Percentiles rank a stretch among this genome's conserved stretches.
Evolutionary conservation across 2,329 filamentous ascomycete genomes (phyloP).

Genomic region (Botrytis galanthina): DNA sequence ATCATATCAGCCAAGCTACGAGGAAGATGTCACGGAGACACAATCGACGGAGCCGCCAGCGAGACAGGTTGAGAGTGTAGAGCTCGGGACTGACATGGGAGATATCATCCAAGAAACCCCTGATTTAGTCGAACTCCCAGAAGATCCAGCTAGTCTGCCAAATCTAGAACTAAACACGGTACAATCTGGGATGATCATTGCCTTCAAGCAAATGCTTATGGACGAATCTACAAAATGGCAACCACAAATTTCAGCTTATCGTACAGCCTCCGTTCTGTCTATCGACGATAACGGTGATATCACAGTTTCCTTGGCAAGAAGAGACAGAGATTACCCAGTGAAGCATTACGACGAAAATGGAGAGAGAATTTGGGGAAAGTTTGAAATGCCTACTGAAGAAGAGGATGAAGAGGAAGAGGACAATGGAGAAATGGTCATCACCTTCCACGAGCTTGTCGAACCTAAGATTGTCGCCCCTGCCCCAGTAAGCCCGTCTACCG

Average conservation of each 20-base stretch:
- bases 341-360: constrained; percentile 67
- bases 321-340: constrained; percentile 60
- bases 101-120: constrained; percentile 40
- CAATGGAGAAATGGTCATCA: constrained; percentile 59
- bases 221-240: constrained; percentile 64
- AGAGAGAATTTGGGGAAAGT: constrained; percentile 70
- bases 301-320: constrained; percentile 63
- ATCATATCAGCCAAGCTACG: constrained; percentile 35
- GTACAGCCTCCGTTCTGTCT: constrained; percentile 64
- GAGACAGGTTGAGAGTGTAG: constrained; percentile 25
- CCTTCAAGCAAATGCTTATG: constrained; percentile 64
- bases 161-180: constrained; percentile 49
- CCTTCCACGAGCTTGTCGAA: constrained; percentile 63
- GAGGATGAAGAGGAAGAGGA: constrained; percentile 54
- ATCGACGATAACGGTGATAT: constrained; percentile 53
- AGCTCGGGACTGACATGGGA: constrained; percentile 32
- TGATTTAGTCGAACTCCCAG: constrained; percentile 63
- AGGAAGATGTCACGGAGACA: constrained; percentile 36
- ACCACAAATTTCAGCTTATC: constrained; percentile 59
- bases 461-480: constrained; percentile 59
- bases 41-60: constrained; percentile 30
- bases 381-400: constrained; percentile 68
- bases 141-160: constrained; percentile 54
- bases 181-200: constrained; percentile 60
- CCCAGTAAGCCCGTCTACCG: constrained; percentile 31